phyloP scores from a whole-genome alignment of 352 stramenopile genomes.

The Phytopythium helicoides region DNA sequence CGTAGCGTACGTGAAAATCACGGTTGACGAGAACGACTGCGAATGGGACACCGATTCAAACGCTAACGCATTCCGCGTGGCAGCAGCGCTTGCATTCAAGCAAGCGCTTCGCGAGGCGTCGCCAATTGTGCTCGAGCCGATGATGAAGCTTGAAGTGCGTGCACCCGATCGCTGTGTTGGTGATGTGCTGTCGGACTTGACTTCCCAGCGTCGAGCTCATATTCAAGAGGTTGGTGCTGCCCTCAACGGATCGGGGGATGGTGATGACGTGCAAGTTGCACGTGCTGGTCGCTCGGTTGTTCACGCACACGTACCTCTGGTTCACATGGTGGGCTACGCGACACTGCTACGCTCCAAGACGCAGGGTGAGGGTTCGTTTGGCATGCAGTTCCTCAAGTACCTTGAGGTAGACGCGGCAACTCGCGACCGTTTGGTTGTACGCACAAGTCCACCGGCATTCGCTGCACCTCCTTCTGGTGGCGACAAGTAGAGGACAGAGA shows the following conservation, averaged over 20 bases:
- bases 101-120: constrained; percentile 46
- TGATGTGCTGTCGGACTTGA: constrained; percentile 76
- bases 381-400: constrained; percentile 74
- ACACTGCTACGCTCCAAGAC: constrained; percentile 79
- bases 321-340: constrained; percentile 79
- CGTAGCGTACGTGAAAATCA: constrained; percentile 65
- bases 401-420: constrained; percentile 51
- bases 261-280: not conserved
- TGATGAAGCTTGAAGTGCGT: constrained; percentile 77
- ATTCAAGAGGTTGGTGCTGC: constrained; percentile 62
- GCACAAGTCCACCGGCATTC: not conserved
- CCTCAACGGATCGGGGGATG: constrained; percentile 13
- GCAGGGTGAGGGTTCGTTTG: constrained; percentile 76
- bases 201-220: constrained; percentile 56
- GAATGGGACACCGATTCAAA: constrained; percentile 66
- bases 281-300: constrained; percentile 52
- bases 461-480: not conserved
- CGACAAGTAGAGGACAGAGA: not conserved
- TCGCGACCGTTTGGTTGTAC: constrained; percentile 38
- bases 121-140: constrained; percentile 64
- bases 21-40: constrained; percentile 53
- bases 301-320: constrained; percentile 61
- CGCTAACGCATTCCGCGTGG: constrained; percentile 59
- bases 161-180: constrained; percentile 60
- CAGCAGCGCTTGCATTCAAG: constrained; percentile 52